Percentiles rank a stretch among this genome's conserved stretches.
Evolutionary conservation across 164 flowering plant species (phyloP).

Genomic region (Dillenia turbinata): DNA sequence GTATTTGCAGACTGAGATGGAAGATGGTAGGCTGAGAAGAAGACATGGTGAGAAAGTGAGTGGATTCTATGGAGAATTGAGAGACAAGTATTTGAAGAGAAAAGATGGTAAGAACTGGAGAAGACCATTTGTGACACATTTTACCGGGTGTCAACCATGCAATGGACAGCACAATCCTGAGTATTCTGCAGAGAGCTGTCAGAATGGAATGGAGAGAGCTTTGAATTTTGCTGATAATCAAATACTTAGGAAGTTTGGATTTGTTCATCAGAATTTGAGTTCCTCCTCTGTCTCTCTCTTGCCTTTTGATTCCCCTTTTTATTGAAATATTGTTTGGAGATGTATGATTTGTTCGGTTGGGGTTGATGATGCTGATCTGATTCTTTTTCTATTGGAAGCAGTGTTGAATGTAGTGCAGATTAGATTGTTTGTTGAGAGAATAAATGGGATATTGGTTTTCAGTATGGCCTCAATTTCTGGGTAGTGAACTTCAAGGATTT

Average conservation of each 20-base stretch:
- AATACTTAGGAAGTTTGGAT: constrained; percentile 10
- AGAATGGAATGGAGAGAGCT: constrained; percentile 10
- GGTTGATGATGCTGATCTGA: too few relatives aligned
- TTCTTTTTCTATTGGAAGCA: too few relatives aligned
- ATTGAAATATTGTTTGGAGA: too few relatives aligned
- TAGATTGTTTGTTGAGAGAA: too few relatives aligned
- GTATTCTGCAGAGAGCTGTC: constrained; percentile 5
- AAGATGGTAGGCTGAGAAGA: background rate
- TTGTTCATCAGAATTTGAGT: background rate
- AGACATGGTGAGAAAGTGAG: constrained; percentile 5
- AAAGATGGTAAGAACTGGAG: background rate
- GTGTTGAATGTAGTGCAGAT: too few relatives aligned
- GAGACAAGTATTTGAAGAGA: constrained; percentile 1
- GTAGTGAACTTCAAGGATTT: too few relatives aligned
- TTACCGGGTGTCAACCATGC: constrained; percentile 17
- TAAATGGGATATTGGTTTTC: too few relatives aligned
- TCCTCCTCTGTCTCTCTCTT: too few relatives aligned
- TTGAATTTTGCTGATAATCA: constrained; percentile 15
- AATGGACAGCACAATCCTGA: constrained; percentile 9
- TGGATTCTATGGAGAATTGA: background rate
- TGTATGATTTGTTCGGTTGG: too few relatives aligned
- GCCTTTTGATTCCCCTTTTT: too few relatives aligned
- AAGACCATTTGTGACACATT: constrained; percentile 14
- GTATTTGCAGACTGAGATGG: background rate
- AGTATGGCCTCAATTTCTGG: too few relatives aligned